A percentile compares a stretch with the other conserved stretches of the same genome.
Evolutionary conservation across 2,329 filamentous ascomycete genomes (phyloP).

Genomic region (Helotiales sp.): DNA sequence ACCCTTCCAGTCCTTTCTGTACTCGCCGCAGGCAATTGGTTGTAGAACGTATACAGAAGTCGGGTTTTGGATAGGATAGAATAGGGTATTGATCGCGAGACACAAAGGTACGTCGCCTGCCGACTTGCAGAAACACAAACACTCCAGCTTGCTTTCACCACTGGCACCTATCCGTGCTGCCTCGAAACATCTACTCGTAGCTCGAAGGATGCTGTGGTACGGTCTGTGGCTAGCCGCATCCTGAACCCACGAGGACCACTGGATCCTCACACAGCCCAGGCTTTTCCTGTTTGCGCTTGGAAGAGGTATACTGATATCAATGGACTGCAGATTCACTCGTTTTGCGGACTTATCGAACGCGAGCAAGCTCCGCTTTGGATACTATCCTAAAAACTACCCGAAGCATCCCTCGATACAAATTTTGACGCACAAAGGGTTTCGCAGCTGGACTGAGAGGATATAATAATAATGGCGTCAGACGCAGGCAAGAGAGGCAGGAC

Average conservation of each 20-base stretch:
- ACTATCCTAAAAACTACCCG: conserved; percentile 16
- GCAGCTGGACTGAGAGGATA: conserved; percentile 37
- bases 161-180: conserved; percentile 28
- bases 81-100: conserved; percentile 29
- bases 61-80: conserved; percentile 24
- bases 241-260: conserved; percentile 36
- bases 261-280: conserved; percentile 24
- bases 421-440: conserved; percentile 21
- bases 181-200: conserved; percentile 36
- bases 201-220: conserved; percentile 34
- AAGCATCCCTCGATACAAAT: conserved; percentile 19
- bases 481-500: conserved; percentile 34
- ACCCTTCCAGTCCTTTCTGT: conserved; percentile 35
- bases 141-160: conserved; percentile 23
- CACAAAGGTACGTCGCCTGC: conserved; percentile 37
- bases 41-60: conserved; percentile 28
- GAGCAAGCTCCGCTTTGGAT: conserved; percentile 23
- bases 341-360: conserved; percentile 15
- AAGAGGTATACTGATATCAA: conserved; percentile 31
- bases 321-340: conserved; percentile 30
- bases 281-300: conserved; percentile 29
- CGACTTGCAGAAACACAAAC: conserved; percentile 36
- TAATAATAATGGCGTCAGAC: conserved; percentile 37
- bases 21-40: conserved; percentile 22
- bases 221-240: conserved; percentile 26